Evolutionary conservation across 345 rosid species (phyloP).

Genomic region (Syzygium oleosum): DNA sequence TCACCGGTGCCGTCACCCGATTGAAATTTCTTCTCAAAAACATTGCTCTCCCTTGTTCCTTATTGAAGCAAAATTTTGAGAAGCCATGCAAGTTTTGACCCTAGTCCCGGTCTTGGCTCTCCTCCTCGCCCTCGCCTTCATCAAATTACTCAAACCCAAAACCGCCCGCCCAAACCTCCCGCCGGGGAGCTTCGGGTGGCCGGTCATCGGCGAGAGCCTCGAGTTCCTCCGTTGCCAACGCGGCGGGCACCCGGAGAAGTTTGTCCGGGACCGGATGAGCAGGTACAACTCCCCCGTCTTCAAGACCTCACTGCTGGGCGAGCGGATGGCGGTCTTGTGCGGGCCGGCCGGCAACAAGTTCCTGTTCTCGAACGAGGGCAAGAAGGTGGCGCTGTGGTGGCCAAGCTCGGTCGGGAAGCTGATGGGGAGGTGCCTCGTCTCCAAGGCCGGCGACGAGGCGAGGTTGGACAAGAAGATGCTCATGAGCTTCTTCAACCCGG

Average conservation of each 20-base stretch:
- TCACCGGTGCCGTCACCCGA: not conserved
- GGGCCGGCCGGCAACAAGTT: slow-evolving; percentile 2
- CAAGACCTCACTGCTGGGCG: not conserved
- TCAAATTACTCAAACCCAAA: not conserved
- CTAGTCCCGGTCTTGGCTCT: not conserved
- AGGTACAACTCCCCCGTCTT: not conserved
- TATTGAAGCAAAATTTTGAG: not conserved
- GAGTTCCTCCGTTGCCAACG: not conserved
- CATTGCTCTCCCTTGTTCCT: not conserved
- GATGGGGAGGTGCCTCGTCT: not conserved
- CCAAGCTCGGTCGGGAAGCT: not conserved
- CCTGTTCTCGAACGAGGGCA: not conserved
- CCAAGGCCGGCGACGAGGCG: not conserved
- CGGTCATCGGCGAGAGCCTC: not conserved
- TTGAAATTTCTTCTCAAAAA: not conserved
- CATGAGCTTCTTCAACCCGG: not conserved
- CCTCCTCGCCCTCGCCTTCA: not conserved
- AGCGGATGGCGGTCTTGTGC: not conserved
- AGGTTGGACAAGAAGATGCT: not conserved
- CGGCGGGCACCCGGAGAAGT: not conserved
- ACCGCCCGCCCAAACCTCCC: not conserved
- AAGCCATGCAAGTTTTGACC: not conserved
- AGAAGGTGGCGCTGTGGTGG: slow-evolving; percentile 3
- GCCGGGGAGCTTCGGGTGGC: slow-evolving; percentile 1
- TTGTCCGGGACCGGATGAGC: not conserved